phyloP scores from a whole-genome alignment of 176 grass and related monocot species.

The Bothriochloa decipiens region DNA sequence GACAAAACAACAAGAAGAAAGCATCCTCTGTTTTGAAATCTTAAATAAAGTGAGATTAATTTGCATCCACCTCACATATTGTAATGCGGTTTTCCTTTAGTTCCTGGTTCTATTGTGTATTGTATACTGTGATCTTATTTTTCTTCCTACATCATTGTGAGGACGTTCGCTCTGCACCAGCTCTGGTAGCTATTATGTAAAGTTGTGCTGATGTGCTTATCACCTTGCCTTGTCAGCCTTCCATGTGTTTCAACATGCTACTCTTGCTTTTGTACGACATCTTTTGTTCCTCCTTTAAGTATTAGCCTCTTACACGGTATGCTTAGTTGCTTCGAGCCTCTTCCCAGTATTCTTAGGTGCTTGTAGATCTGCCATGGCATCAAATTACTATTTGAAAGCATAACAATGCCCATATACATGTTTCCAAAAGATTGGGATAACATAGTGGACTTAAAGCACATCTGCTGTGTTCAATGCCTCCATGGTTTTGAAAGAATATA shows the following conservation, averaged over 20 bases:
- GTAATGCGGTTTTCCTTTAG: constrained; percentile 3
- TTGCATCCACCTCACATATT: background rate
- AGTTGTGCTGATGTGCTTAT: constrained; percentile 26
- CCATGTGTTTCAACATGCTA: constrained; percentile 4
- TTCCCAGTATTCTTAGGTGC: background rate
- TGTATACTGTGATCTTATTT: background rate
- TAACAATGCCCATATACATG: background rate
- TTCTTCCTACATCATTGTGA: constrained; percentile 6
- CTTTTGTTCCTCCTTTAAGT: constrained; percentile 10
- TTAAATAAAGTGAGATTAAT: constrained; percentile 10
- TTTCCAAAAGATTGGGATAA: background rate
- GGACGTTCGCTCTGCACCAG: background rate
- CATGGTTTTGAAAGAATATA: constrained; percentile 19
- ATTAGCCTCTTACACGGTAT: constrained; percentile 17
- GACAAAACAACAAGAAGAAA: background rate
- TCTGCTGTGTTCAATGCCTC: background rate
- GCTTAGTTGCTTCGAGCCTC: constrained; percentile 6
- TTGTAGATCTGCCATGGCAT: constrained; percentile 2
- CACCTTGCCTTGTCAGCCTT: background rate
- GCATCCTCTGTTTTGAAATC: background rate
- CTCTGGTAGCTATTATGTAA: background rate
- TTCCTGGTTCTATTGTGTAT: background rate
- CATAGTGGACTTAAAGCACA: background rate
- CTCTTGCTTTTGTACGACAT: background rate
- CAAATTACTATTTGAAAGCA: background rate